These are phyloP conservation scores for Pseudogymnoascus sp. DNA, from an alignment of 2,329 filamentous ascomycete species.

Conservation along the genomic window DNA sequence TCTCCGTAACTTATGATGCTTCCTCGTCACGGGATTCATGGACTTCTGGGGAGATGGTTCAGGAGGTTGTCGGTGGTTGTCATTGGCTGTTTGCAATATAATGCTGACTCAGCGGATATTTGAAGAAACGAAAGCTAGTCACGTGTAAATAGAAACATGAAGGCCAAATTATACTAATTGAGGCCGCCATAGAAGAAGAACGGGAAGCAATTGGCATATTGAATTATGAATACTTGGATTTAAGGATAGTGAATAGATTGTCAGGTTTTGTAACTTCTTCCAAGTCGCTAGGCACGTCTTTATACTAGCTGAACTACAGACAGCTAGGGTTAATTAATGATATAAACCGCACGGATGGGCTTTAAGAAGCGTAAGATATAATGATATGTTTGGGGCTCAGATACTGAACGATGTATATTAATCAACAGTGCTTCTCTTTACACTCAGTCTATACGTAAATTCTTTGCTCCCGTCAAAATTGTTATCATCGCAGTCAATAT, in stretches of 20 bases:
- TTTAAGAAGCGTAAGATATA: background rate
- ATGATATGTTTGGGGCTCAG: background rate
- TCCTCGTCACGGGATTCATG: background rate
- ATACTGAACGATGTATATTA: constrained; percentile 1
- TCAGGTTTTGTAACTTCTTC: background rate
- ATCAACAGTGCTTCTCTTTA: constrained; percentile 6
- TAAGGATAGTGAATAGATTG: background rate
- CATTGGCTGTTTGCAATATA: background rate
- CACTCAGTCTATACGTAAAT: constrained; percentile 5
- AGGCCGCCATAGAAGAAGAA: background rate
- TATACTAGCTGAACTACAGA: background rate
- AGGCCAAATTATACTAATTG: background rate
- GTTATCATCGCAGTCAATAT: background rate
- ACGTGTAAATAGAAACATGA: background rate
- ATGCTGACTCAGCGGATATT: background rate
- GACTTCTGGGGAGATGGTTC: background rate
- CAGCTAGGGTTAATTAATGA: background rate
- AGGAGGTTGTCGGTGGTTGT: background rate
- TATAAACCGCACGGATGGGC: background rate
- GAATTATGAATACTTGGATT: background rate
- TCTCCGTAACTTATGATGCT: background rate
- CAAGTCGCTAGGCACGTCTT: background rate
- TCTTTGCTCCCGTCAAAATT: background rate
- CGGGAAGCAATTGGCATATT: background rate
- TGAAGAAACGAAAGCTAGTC: background rate